Percentiles rank a stretch among this genome's conserved stretches.
Conservation (phyloP, 805 yeast species). For the Dipodascus albidus region DNA sequence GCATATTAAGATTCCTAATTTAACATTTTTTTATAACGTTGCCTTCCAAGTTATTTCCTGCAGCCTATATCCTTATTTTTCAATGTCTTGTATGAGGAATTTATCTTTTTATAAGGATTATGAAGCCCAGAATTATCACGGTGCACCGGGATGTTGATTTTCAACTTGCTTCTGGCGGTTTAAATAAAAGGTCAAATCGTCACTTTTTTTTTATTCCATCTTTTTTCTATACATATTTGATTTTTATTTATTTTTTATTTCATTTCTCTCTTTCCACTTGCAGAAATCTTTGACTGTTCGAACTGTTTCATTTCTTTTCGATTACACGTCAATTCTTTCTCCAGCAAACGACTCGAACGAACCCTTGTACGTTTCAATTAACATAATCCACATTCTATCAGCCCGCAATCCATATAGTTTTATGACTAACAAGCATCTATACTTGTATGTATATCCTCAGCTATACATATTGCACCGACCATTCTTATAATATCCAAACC, state of each 20-base stretch:
- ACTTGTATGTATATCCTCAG: slow-evolving; percentile 1
- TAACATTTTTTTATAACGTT: too few relatives aligned
- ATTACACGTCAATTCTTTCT: neutral
- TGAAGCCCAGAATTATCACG: too few relatives aligned
- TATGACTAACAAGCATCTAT: neutral
- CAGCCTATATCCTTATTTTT: too few relatives aligned
- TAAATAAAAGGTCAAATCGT: neutral
- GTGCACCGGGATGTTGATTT: neutral
- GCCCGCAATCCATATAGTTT: neutral
- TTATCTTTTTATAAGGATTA: neutral
- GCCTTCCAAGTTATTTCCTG: too few relatives aligned
- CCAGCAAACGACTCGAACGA: too few relatives aligned
- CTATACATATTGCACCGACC: slow-evolving; percentile 2
- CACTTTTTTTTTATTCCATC: too few relatives aligned
- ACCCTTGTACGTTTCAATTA: too few relatives aligned
- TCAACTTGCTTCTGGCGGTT: neutral
- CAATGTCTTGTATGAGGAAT: too few relatives aligned
- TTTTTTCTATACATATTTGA: too few relatives aligned
- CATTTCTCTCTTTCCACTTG: neutral
- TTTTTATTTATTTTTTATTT: neutral
- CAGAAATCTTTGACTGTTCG: neutral
- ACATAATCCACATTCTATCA: too few relatives aligned
- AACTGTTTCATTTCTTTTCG: neutral
- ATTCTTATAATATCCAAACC: neutral
- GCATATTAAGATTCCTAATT: too few relatives aligned